A percentile compares a stretch with the other conserved stretches of the same genome.
Evolutionary conservation across 1,284 basidiomycete genomes (phyloP).

Genomic region (Melampsora larici-populina): DNA sequence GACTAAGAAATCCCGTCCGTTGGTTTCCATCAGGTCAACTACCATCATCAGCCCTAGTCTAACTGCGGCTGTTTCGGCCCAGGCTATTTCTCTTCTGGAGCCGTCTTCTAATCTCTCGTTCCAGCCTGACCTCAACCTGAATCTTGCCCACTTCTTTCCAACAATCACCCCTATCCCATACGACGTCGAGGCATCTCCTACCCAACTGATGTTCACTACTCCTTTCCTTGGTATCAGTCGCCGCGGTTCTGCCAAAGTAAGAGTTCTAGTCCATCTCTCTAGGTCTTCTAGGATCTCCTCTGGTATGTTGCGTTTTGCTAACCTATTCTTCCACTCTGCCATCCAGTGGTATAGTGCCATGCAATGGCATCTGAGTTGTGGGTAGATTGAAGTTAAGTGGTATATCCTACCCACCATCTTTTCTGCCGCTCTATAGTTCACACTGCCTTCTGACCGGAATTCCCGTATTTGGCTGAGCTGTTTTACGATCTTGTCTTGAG

Average conservation of each 20-base stretch:
- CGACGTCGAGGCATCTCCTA: slow-evolving; percentile 11
- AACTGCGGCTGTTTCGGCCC: too few relatives aligned
- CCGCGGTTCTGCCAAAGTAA: not conserved
- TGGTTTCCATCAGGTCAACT: too few relatives aligned
- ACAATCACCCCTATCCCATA: not conserved
- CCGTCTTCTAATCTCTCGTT: too few relatives aligned
- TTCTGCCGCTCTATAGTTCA: not conserved
- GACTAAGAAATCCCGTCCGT: too few relatives aligned
- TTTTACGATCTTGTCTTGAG: not conserved
- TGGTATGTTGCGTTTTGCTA: not conserved
- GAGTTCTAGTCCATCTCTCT: not conserved
- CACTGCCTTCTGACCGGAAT: not conserved
- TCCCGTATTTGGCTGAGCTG: not conserved
- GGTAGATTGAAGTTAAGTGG: not conserved
- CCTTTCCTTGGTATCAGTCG: not conserved
- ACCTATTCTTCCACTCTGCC: not conserved
- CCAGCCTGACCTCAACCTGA: not conserved
- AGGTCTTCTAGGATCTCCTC: not conserved
- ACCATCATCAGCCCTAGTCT: too few relatives aligned
- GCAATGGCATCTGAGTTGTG: not conserved
- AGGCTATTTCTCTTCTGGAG: too few relatives aligned
- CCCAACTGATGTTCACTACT: not conserved
- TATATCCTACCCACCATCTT: not conserved
- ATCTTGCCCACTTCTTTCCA: too few relatives aligned
- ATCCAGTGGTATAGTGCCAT: too few relatives aligned